A percentile compares a stretch with the other conserved stretches of the same genome.
Evolutionary conservation across 371 early-diverging fungal species (phyloP).

Genomic region (Synchytrium microbalum): DNA sequence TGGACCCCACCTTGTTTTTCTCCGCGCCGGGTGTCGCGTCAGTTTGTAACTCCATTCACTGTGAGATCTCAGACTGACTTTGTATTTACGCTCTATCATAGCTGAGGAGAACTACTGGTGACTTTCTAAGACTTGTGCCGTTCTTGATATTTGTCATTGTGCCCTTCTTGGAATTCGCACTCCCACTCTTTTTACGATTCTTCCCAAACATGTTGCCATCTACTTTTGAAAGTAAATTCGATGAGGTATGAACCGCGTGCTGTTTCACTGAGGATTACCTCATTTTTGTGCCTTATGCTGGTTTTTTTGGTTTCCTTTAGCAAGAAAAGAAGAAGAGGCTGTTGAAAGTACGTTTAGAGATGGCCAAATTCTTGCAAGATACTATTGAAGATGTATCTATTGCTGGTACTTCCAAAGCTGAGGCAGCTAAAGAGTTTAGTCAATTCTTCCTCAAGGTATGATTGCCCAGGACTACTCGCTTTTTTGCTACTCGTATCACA

Average conservation of each 20-base stretch:
- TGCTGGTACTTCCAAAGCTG: slow-evolving; percentile 46
- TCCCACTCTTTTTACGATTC: slow-evolving; percentile 85
- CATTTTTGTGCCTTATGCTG: neutral
- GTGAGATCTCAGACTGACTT: too few species aligned
- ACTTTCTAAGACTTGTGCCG: slow-evolving; percentile 83
- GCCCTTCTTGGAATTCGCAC: slow-evolving; percentile 88
- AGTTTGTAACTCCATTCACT: too few species aligned
- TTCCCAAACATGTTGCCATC: slow-evolving; percentile 97
- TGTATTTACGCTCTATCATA: too few species aligned
- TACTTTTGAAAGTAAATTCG: slow-evolving; percentile 87
- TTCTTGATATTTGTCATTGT: slow-evolving; percentile 87
- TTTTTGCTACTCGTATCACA: slow-evolving; percentile 7
- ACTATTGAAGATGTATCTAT: slow-evolving; percentile 83
- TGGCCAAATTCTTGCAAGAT: slow-evolving; percentile 90
- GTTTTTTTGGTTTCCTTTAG: slow-evolving; percentile 24
- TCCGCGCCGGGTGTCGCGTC: too few species aligned
- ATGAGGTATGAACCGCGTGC: slow-evolving; percentile 40
- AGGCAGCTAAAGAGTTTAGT: slow-evolving; percentile 68
- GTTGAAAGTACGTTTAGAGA: slow-evolving; percentile 81
- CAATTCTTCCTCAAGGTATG: slow-evolving; percentile 72
- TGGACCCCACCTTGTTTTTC: neutral
- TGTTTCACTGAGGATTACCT: neutral
- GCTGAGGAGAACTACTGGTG: slow-evolving; percentile 78
- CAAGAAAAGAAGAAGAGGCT: slow-evolving; percentile 87
- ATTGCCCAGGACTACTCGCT: neutral